Evolutionary conservation across 805 yeast genomes (phyloP).

Genomic region (Schizosaccharomyces cryophilus): DNA sequence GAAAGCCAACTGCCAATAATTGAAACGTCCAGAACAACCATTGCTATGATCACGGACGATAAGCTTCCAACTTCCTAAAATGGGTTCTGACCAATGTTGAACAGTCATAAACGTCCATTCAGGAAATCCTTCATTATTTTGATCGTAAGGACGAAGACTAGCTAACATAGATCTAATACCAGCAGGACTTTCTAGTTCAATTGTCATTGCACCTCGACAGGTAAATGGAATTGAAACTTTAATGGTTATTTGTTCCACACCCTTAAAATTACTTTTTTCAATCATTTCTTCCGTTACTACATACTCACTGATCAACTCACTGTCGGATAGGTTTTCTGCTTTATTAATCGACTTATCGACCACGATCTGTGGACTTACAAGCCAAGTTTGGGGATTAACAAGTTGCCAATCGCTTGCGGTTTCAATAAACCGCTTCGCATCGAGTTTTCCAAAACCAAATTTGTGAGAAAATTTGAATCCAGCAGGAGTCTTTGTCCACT

Average conservation of each 20-base stretch:
- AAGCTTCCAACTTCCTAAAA: constrained; percentile 62
- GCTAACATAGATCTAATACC: constrained; percentile 59
- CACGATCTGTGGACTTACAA: constrained; percentile 21
- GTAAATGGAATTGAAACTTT: constrained; percentile 43
- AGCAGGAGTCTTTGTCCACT: constrained; percentile 50
- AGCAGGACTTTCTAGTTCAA: constrained; percentile 45
- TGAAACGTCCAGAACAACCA: constrained; percentile 16
- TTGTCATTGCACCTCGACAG: constrained; percentile 44
- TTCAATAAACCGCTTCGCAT: constrained; percentile 50
- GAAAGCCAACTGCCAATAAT: constrained; percentile 50
- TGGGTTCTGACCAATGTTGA: constrained; percentile 89
- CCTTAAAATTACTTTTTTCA: constrained; percentile 32
- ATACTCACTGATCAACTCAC: constrained; percentile 17
- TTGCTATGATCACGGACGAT: constrained; percentile 23
- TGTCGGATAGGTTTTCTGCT: constrained; percentile 7
- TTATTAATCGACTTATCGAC: constrained; percentile 15
- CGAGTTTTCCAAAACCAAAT: constrained; percentile 82
- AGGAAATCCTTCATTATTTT: constrained; percentile 29
- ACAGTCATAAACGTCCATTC: constrained; percentile 91
- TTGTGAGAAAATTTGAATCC: constrained; percentile 53
- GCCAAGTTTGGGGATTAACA: constrained; percentile 85
- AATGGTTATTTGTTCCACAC: constrained; percentile 68
- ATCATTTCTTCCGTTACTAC: constrained; percentile 27
- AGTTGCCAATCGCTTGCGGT: constrained; percentile 52
- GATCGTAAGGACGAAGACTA: constrained; percentile 36